These are phyloP conservation scores for Ceriops decandra DNA, from an alignment of 345 rosid genomes.

Conservation along the genomic window DNA sequence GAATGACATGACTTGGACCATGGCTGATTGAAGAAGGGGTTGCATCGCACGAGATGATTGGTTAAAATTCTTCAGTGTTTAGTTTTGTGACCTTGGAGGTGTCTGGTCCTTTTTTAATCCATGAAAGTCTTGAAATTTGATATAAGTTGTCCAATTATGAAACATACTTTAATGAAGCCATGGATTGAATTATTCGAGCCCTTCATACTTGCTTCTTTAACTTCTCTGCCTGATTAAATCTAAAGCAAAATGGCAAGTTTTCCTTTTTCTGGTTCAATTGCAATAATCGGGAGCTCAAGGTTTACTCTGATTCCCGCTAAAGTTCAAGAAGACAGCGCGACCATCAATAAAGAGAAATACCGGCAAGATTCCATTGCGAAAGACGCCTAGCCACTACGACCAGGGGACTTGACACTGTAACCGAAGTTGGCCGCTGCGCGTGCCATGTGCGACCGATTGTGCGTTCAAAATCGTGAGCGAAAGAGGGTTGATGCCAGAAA, in stretches of 20 bases:
- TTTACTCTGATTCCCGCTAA: too few relatives aligned
- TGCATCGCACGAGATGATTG: neutral
- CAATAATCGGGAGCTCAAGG: neutral
- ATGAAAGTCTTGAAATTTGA: too few relatives aligned
- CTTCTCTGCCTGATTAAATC: too few relatives aligned
- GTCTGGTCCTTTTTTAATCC: neutral
- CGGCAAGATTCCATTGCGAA: neutral
- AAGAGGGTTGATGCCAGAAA: neutral
- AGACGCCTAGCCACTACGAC: neutral
- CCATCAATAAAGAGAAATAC: slow-evolving; percentile 5
- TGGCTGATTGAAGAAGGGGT: slow-evolving; percentile 9
- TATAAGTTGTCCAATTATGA: too few relatives aligned
- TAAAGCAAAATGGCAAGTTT: too few relatives aligned
- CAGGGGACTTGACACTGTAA: neutral
- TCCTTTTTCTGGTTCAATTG: too few relatives aligned
- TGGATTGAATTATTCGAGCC: too few relatives aligned
- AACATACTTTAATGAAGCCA: too few relatives aligned
- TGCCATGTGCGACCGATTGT: slow-evolving; percentile 2
- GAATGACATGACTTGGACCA: slow-evolving; percentile 32
- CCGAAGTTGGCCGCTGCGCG: slow-evolving; percentile 4
- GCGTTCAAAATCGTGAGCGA: neutral
- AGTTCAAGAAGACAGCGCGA: neutral
- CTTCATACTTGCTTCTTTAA: too few relatives aligned
- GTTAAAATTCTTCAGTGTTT: neutral
- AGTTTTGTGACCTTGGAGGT: neutral